phyloP scores from a whole-genome alignment of 805 yeast genomes.

The Monosporozyma servazzii region DNA sequence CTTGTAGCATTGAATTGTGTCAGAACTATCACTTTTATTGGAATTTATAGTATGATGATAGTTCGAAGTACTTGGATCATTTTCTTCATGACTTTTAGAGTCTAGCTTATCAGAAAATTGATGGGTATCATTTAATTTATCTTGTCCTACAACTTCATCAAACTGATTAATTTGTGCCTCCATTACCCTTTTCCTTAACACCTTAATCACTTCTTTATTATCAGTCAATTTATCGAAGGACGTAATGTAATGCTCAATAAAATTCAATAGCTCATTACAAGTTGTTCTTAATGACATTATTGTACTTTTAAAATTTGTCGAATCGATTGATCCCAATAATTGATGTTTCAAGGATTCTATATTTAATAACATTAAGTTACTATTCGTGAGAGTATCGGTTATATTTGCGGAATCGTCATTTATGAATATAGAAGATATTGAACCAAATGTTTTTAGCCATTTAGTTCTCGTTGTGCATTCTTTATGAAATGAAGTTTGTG shows the following conservation, averaged over 20 bases:
- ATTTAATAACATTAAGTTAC: not conserved
- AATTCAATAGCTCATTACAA: constrained; percentile 12
- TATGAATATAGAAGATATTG: constrained; percentile 4
- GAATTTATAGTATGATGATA: not conserved
- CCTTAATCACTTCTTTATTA: constrained; percentile 28
- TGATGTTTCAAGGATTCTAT: not conserved
- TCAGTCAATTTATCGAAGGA: constrained; percentile 27
- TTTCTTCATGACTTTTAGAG: not conserved
- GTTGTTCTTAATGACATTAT: not conserved
- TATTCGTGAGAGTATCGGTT: not conserved
- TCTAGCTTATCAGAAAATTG: constrained; percentile 26
- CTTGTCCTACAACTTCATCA: not conserved
- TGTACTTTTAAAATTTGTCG: not conserved
- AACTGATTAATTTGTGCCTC: constrained; percentile 8
- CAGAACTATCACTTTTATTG: not conserved
- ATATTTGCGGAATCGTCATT: not conserved
- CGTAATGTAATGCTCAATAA: constrained; percentile 32
- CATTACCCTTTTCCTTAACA: constrained; percentile 18
- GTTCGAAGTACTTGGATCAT: not conserved
- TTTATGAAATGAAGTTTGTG: constrained; percentile 29
- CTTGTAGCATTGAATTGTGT: constrained; percentile 35
- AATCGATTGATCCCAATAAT: not conserved
- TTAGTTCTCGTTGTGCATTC: constrained; percentile 25
- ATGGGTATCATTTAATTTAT: constrained; percentile 6
- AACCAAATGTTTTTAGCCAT: constrained; percentile 6